These are phyloP conservation scores for Canna indica DNA, from an alignment of 176 grass and related monocot species.

Conservation along the genomic window DNA sequence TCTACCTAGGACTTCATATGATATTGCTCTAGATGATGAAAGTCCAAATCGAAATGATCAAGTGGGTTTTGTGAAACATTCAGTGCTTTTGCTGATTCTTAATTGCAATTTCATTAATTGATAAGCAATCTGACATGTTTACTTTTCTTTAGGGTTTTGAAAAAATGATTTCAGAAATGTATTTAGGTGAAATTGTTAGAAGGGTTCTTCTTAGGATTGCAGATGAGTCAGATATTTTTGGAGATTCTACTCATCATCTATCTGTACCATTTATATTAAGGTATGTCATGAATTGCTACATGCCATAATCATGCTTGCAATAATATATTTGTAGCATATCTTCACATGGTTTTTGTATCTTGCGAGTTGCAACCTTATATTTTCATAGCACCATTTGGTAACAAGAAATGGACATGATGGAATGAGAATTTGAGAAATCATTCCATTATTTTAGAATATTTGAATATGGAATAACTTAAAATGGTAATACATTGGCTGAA, in stretches of 20 bases:
- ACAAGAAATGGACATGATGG: too few relatives aligned
- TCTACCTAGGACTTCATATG: constrained; percentile 79
- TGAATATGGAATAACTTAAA: too few relatives aligned
- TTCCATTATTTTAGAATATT: too few relatives aligned
- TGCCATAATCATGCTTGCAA: background rate
- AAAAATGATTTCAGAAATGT: constrained; percentile 97
- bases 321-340: background rate
- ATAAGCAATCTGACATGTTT: background rate
- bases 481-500: too few relatives aligned
- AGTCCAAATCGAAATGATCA: constrained; percentile 81
- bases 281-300: constrained; percentile 18
- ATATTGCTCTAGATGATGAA: constrained; percentile 62
- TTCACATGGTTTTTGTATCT: background rate
- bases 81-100: background rate
- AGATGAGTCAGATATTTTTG: constrained; percentile 61
- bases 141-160: constrained; percentile 57
- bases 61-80: constrained; percentile 29
- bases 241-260: constrained; percentile 40
- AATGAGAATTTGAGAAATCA: too few relatives aligned
- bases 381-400: too few relatives aligned
- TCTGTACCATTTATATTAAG: constrained; percentile 62
- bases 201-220: constrained; percentile 64
- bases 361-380: background rate
- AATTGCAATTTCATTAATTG: background rate
- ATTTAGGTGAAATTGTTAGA: constrained; percentile 84